Evolutionary conservation across 352 stramenopile species (phyloP), one percentile per base, ranked within the genome.

Genomic region (Phytophthora quininea): DNA sequence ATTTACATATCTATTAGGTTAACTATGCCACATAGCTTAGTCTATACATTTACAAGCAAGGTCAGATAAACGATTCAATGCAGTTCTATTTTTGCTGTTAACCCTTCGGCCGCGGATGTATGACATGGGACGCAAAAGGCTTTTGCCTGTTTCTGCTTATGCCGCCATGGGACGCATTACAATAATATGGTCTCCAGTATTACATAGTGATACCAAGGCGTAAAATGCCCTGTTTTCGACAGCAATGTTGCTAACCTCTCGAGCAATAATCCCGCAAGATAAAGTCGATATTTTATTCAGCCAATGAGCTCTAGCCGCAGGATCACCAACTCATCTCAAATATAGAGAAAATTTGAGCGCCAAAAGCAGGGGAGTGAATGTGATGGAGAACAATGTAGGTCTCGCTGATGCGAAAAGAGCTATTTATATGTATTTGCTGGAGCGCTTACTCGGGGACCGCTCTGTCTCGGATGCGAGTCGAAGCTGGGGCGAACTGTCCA

Each of bases 401-500:
- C 35, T 40, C n/a, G 33, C 4, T 15, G n/a, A 19, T 19, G 43
- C 29, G 15, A 49, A 7, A 29, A 15, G 33, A 33, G 24, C 24
- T 33, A 14, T 6, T 10, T 14, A 33, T 30, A 52, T 52, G 19
- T 33, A 52, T 52, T 30, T 52, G 15, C 35, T 40, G 35, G 10
- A 40, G 10, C 10, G 35, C 35, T 40, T 40, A 40, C 11, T 52
- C 32, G 9, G 24, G 24, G 5, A 40, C 48, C 2, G 5, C 30
- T 40, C 48, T 32, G 14, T 54, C 48, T 5, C 48, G 48, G 11
- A 35, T 54, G 48, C 32, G 48, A 15, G 12, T 30, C 24, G 32
- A 19, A 8, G 29, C n/a, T 54, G 48, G 48, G 9, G 3, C 5
- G 48, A 54, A 54, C 48, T 49, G 31, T 2, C 49, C 58, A n/a